A percentile compares a stretch with the other conserved stretches of the same genome.
These are phyloP conservation scores for Thymus mandschuricus DNA, from an alignment of 257 asterid genomes.

Conservation along the genomic window DNA sequence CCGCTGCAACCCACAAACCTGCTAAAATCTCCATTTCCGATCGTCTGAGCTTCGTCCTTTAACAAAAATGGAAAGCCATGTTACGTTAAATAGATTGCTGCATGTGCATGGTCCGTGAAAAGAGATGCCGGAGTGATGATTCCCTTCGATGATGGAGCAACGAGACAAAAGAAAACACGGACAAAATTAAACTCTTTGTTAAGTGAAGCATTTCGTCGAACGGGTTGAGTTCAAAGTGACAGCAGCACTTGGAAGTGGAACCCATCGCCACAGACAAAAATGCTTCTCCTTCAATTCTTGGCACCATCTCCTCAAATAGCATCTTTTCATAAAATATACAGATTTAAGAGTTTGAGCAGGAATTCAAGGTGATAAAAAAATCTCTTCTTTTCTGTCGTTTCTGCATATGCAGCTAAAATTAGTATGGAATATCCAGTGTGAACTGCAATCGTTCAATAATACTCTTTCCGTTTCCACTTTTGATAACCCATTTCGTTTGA, in stretches of 20 bases:
- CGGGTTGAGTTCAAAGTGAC: neutral
- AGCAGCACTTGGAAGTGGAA: neutral
- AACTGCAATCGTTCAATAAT: too few species aligned
- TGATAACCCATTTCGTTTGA: too few species aligned
- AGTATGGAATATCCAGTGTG: too few species aligned
- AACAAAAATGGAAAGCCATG: neutral
- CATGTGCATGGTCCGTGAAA: neutral
- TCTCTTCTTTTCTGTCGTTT: too few species aligned
- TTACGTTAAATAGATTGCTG: neutral
- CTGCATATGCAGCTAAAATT: too few species aligned
- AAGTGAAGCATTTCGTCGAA: neutral
- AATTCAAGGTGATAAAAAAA: too few species aligned
- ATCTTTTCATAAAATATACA: neutral
- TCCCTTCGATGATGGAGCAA: neutral
- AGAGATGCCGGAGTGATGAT: conserved; percentile 19
- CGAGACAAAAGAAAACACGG: conserved; percentile 2
- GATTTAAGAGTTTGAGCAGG: too few species aligned
- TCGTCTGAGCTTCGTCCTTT: neutral
- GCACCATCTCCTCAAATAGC: neutral
- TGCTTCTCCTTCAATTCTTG: neutral
- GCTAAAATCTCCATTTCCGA: neutral
- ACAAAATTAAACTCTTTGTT: neutral
- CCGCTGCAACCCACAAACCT: neutral
- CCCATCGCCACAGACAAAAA: neutral
- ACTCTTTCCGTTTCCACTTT: too few species aligned